Evolutionary conservation across 768 basidiomycete species (phyloP), one percentile per base, ranked within the genome.

Genomic region (Psilocybe subaeruginosa): DNA sequence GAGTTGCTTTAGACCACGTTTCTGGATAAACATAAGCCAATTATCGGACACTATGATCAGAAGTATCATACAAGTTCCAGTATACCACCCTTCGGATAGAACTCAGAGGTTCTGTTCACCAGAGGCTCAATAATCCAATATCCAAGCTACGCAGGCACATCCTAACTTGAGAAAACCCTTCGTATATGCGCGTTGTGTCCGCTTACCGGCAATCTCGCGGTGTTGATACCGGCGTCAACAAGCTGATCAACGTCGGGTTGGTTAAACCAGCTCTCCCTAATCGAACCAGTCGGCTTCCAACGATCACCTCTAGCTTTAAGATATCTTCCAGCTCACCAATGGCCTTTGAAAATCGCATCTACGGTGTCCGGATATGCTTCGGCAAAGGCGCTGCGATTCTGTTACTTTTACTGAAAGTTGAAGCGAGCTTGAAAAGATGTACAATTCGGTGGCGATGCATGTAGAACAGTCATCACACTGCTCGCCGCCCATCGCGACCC

Each of bases 41-140:
- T 11, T 3, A 37, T 11, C 47, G 14, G 16, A 9, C 33, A 58
- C n/a, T 33, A n/a, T 53, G 45, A 6, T 43, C 11, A 5, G 56
- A 23, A 8, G 11, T 27, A 33, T 16, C 82, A 54, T 62, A 91
- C 91, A 37, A 93, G 79, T 53, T 87, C 82, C 3, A 66, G 57
- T 35, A 93, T 79, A 30, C 92, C 92, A 17, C 92, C 92, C 37
- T 84, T 81, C 12, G 90, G 88, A 69, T 81, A 93, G 49, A 78
- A 82, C 69, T 93, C 92, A 1, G 74, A 77, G 1, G 66, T 65
- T 3, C 86, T 80, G 69, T 92, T 69, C 0, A 93, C 91, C 7
- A 93, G 76, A 3, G 78, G 79, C 69, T 93, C 92, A 7, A 93
- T 76, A 50, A 93, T 86, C 92, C 92, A 93, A 70, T 89, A 93